Base-by-base conservation (phyloP, 75 land plant species). In the Isoetes taiwanensis region DNA sequence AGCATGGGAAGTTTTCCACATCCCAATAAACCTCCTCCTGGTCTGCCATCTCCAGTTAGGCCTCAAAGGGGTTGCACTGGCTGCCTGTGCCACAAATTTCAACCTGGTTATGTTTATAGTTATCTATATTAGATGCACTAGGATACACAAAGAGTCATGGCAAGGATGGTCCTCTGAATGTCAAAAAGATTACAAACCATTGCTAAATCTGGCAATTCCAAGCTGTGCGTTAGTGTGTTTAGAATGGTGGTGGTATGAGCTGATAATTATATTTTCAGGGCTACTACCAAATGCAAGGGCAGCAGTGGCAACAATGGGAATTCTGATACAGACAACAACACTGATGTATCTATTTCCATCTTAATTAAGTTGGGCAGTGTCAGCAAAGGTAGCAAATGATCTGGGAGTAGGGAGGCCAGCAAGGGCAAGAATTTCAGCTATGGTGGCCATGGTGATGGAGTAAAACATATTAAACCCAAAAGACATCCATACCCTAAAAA, bases 171-270 rank as follows among this genome's bases (percentile, higher is more conserved):
- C 76, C 1, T 9, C 24, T 30, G 77, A 77, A 10, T 77, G 71
- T 54, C 41, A 76, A 25, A 65, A 41, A 30, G 83, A 39, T 5
- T 80, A 79, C 76, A 54, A 41, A 38, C n/a, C 72, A 1, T 59
- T 80, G 0, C 26, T 80, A 8, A 55, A 64, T 46, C 28, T 80
- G 10, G 83, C 79, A 2, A 63, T 80, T 9, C 83, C 83, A 2
- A 80, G 83, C 62, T 80, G 83, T 71, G 54, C 76, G 30, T 76
- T 76, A 0, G 83, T 80, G n/a, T 80, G 83, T 46, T 57, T 80
- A 6, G 83, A 80, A 28, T 80, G 83, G 83, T 80, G 83, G 83
- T 80, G 83, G 83, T 80, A 80, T 33, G 83, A 80, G 39, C 65
- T 80, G 59, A 80, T 80, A 76, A 76, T 80, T 16, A 35, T 80